Evolutionary conservation across 495 filamentous ascomycete genomes (phyloP).

Genomic region (Neurospora sp.): DNA sequence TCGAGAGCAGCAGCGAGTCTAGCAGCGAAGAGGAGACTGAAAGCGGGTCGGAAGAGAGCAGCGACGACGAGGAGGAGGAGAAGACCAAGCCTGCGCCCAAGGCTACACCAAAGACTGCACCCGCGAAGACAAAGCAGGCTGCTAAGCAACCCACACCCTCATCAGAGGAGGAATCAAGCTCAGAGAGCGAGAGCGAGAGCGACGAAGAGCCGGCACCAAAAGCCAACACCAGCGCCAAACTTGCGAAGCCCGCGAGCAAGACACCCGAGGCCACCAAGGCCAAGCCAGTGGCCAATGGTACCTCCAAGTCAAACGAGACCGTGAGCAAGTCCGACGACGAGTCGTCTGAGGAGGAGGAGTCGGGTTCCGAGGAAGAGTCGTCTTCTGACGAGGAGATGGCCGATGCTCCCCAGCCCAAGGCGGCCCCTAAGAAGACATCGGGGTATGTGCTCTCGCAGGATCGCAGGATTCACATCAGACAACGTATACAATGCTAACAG

Average conservation of each 20-base stretch:
- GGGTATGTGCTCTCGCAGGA: constrained; percentile 9
- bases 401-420: constrained; percentile 9
- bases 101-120: constrained; percentile 3
- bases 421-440: constrained; percentile 16
- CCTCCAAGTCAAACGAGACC: constrained; percentile 11
- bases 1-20: constrained; percentile 5
- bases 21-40: background rate
- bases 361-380: background rate
- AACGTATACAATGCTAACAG: constrained; percentile 9
- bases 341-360: constrained; percentile 4
- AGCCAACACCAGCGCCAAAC: constrained; percentile 4
- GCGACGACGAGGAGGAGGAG: background rate
- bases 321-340: constrained; percentile 20
- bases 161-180: constrained; percentile 7
- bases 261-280: background rate
- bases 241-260: constrained; percentile 2
- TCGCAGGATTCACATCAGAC: background rate
- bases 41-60: background rate
- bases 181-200: constrained; percentile 13
- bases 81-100: constrained; percentile 2
- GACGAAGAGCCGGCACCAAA: constrained; percentile 16
- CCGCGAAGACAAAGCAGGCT: background rate
- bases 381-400: constrained; percentile 15
- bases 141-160: constrained; percentile 3
- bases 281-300: constrained; percentile 1